A percentile compares a stretch with the other conserved stretches of the same genome.
phyloP scores from a whole-genome alignment of 2,329 filamentous ascomycete genomes.

The Colletotrichum godetiae region DNA sequence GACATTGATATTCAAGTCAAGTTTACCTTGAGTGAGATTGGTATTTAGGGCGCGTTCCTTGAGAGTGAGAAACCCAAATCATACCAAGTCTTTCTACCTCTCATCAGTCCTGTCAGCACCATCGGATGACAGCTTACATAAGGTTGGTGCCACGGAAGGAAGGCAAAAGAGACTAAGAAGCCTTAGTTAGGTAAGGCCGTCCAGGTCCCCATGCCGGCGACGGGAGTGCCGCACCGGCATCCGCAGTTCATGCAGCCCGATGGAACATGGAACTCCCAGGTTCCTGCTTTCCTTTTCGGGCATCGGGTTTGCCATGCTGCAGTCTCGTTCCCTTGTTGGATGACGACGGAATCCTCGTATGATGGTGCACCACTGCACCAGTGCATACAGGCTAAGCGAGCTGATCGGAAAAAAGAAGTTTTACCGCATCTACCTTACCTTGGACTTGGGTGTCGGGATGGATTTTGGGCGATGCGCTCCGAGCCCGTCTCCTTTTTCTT shows the following conservation, averaged over 20 bases:
- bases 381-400: background rate
- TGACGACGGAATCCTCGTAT: background rate
- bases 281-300: conserved; percentile 6
- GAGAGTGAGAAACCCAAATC: background rate
- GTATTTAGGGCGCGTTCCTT: background rate
- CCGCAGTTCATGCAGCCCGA: conserved; percentile 7
- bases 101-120: background rate
- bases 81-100: too few relatives aligned
- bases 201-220: background rate
- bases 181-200: background rate
- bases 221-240: conserved; percentile 1
- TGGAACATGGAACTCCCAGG: conserved; percentile 18
- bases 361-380: background rate
- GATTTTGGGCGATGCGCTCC: background rate
- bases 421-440: background rate
- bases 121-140: background rate
- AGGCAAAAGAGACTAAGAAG: too few relatives aligned
- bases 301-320: background rate
- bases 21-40: background rate
- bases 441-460: background rate
- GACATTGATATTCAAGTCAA: background rate
- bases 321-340: background rate
- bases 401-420: background rate
- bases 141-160: too few relatives aligned
- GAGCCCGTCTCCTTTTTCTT: background rate